Percentiles rank a stretch among this genome's conserved stretches.
Conservation (phyloP, 2,329 filamentous ascomycete species). For the Monosporascus sp. region DNA sequence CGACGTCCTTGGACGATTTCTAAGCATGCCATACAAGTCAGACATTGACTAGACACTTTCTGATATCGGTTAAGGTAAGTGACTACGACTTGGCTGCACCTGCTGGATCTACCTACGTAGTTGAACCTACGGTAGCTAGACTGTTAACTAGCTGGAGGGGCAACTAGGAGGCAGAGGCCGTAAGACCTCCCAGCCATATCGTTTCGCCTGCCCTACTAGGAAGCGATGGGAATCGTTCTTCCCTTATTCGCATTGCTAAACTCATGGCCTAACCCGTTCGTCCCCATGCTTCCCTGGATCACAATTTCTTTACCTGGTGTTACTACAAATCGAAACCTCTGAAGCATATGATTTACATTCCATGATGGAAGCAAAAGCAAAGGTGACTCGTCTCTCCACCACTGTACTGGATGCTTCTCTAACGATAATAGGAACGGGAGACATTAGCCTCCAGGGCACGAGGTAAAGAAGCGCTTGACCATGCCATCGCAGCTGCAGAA, state of each 20-base stretch:
- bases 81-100: too few species aligned
- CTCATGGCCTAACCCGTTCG: background rate
- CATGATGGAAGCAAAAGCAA: conserved; percentile 42
- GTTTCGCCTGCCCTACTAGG: background rate
- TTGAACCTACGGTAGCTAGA: too few species aligned
- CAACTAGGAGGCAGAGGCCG: background rate
- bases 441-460: conserved; percentile 35
- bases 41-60: background rate
- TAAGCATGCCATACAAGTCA: background rate
- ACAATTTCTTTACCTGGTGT: background rate
- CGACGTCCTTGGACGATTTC: background rate
- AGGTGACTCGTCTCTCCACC: conserved; percentile 22
- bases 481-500: conserved; percentile 73
- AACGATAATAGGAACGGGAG: conserved; percentile 43
- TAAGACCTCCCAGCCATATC: background rate
- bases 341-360: background rate
- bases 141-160: too few species aligned
- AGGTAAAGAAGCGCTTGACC: conserved; percentile 62
- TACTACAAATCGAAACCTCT: background rate
- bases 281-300: background rate
- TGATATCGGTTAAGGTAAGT: background rate
- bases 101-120: too few species aligned
- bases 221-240: background rate
- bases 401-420: background rate
- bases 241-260: background rate